Percentiles rank a stretch among this genome's conserved stretches.
Conservation (phyloP, 352 stramenopile genomes). For the Globisporangium cederbergense region DNA sequence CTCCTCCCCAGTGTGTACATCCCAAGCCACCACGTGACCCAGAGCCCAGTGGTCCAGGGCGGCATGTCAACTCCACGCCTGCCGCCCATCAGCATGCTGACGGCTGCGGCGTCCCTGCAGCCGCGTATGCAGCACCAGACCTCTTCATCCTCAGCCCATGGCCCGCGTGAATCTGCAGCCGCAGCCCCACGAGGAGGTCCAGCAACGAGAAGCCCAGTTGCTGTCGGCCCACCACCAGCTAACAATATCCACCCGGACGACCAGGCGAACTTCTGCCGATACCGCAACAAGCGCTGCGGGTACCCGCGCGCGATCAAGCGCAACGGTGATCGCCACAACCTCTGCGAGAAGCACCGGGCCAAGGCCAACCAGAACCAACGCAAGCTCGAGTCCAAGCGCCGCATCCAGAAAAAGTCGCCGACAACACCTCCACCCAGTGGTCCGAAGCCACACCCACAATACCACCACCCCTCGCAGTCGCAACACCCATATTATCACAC, state of each 20-base stretch:
- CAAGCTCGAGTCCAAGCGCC: slow-evolving; percentile 81
- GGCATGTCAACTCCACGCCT: slow-evolving; percentile 24
- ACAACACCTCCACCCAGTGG: not conserved
- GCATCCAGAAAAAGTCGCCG: slow-evolving; percentile 43
- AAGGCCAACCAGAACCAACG: slow-evolving; percentile 83
- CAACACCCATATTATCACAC: not conserved
- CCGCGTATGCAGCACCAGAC: slow-evolving; percentile 13
- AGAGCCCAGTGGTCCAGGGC: not conserved
- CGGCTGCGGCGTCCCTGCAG: slow-evolving; percentile 34
- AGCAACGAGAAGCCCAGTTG: not conserved
- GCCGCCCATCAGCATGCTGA: slow-evolving; percentile 49
- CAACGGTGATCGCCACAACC: slow-evolving; percentile 61
- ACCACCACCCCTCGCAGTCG: not conserved
- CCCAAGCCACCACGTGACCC: slow-evolving; percentile 8
- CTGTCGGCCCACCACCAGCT: not conserved
- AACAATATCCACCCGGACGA: slow-evolving; percentile 4
- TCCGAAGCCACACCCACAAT: not conserved
- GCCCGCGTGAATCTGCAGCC: not conserved
- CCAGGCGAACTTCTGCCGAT: slow-evolving; percentile 42
- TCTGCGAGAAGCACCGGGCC: slow-evolving; percentile 57
- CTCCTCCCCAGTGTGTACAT: slow-evolving; percentile 1
- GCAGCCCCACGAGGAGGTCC: not conserved
- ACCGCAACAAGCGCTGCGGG: slow-evolving; percentile 63
- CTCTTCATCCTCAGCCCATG: slow-evolving; percentile 7
- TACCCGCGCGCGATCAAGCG: slow-evolving; percentile 60